phyloP scores from a whole-genome alignment of 2,329 filamentous ascomycete genomes.

The Tricladium varicosporioides region DNA sequence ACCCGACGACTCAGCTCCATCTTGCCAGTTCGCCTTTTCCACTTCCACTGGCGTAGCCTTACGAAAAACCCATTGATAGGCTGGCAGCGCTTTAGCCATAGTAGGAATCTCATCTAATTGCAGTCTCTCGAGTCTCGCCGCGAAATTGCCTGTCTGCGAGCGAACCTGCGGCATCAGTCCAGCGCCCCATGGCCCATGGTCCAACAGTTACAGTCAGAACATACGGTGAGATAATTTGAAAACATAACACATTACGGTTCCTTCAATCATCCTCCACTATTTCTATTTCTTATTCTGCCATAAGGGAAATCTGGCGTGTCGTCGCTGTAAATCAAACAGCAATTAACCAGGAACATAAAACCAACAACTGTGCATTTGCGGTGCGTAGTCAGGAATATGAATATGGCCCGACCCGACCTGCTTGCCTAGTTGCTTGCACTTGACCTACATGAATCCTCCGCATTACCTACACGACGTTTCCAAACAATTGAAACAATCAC shows the following conservation, averaged over 20 bases:
- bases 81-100: slow-evolving; percentile 1
- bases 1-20: not conserved
- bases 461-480: not conserved
- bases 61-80: not conserved
- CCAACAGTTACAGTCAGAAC: not conserved
- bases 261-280: too few species aligned
- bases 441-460: not conserved
- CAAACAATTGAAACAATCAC: not conserved
- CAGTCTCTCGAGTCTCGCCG: not conserved
- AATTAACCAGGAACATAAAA: too few species aligned
- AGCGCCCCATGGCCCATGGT: not conserved
- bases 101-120: not conserved
- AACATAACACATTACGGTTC: too few species aligned
- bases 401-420: too few species aligned
- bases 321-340: too few species aligned
- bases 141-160: not conserved
- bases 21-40: not conserved
- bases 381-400: too few species aligned
- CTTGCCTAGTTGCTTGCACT: too few species aligned
- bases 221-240: too few species aligned
- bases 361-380: too few species aligned
- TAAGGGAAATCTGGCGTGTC: too few species aligned
- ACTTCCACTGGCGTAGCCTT: not conserved
- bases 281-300: too few species aligned
- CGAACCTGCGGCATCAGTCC: not conserved